These are phyloP conservation scores for Rhodotorula babjevae DNA, from an alignment of 768 basidiomycete species.

Conservation along the genomic window DNA sequence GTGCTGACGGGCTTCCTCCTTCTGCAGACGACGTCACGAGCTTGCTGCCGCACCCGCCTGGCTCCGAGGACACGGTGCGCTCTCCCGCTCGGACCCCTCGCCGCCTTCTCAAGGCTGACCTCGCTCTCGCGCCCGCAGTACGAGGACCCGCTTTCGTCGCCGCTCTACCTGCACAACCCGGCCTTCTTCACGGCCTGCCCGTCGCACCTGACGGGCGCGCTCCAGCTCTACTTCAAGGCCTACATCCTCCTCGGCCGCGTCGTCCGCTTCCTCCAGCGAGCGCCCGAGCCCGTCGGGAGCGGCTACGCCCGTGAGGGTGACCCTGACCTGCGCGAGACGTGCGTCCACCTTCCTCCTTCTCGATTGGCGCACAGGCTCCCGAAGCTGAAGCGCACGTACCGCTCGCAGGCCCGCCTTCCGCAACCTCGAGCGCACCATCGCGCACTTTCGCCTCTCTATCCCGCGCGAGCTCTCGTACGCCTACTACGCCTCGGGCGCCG, in stretches of 20 bases:
- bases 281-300: constrained; percentile 8
- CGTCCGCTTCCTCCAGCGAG: constrained; percentile 18
- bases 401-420: constrained; percentile 39
- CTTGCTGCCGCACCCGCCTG: constrained; percentile 6
- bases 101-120: background rate
- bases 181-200: constrained; percentile 33
- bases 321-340: constrained; percentile 12
- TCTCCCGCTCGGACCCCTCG: background rate
- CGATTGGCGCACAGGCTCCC: too few relatives aligned
- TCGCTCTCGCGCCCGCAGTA: background rate
- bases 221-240: constrained; percentile 27
- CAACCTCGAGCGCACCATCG: constrained; percentile 29
- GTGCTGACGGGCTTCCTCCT: background rate
- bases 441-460: constrained; percentile 36
- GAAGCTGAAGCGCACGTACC: background rate
- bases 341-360: background rate
- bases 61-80: constrained; percentile 4
- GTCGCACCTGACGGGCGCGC: constrained; percentile 15
- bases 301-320: background rate
- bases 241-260: constrained; percentile 32
- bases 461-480: constrained; percentile 35
- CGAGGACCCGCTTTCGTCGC: constrained; percentile 20
- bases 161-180: constrained; percentile 23
- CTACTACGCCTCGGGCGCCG: background rate
- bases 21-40: background rate